These are phyloP conservation scores for Colletotrichum camelliae DNA, from an alignment of 2,329 filamentous ascomycete genomes.

Conservation along the genomic window DNA sequence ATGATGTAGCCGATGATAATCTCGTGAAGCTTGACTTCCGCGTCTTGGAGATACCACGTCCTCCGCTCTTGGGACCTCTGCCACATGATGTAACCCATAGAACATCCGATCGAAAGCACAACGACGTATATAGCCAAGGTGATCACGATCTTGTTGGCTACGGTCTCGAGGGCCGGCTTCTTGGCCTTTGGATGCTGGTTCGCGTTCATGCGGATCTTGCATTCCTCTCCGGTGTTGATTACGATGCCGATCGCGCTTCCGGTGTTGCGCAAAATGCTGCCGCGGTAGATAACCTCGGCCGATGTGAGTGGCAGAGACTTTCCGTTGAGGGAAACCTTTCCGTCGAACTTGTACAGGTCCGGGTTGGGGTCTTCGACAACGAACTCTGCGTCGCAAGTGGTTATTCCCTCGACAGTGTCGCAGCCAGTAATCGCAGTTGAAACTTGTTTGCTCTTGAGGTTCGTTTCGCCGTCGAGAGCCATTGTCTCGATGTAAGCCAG, in stretches of 20 bases:
- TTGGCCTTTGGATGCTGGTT: conserved; percentile 89
- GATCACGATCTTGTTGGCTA: conserved; percentile 83
- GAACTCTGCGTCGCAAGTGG: conserved; percentile 63
- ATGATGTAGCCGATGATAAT: conserved; percentile 92
- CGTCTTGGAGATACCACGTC: conserved; percentile 78
- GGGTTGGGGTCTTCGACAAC: conserved; percentile 80
- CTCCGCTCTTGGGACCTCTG: conserved; percentile 66
- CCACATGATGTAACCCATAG: conserved; percentile 84
- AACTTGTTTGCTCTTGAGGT: conserved; percentile 77
- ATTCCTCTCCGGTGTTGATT: conserved; percentile 89
- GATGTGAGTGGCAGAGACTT: conserved; percentile 75
- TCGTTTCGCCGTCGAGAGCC: conserved; percentile 84
- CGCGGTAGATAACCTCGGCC: conserved; percentile 84
- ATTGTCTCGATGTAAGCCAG: conserved; percentile 86
- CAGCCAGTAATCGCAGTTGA: conserved; percentile 67
- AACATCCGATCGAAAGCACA: conserved; percentile 79
- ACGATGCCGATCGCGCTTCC: conserved; percentile 75
- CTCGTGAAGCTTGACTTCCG: conserved; percentile 77
- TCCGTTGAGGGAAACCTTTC: conserved; percentile 63
- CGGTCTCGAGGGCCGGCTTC: conserved; percentile 75
- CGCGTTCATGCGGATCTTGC: conserved; percentile 91
- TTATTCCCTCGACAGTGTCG: conserved; percentile 57
- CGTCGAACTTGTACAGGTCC: conserved; percentile 79
- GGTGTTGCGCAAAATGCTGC: conserved; percentile 85
- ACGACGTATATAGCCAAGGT: conserved; percentile 82